A percentile compares a stretch with the other conserved stretches of the same genome.
These are phyloP conservation scores for Candida boleticola DNA, from an alignment of 805 yeast genomes.

Conservation along the genomic window DNA sequence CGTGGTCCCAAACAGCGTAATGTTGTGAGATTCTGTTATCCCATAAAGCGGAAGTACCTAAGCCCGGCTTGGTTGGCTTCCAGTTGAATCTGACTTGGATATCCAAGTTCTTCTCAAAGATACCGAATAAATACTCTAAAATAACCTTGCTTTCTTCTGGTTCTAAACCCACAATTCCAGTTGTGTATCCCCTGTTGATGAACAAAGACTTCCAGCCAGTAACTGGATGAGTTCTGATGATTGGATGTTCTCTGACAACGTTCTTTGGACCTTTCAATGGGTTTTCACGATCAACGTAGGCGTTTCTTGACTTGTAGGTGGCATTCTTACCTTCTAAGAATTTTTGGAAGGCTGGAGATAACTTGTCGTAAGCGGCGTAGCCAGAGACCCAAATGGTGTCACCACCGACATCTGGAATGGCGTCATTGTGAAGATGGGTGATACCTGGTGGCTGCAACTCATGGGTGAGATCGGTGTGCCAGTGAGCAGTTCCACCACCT, in stretches of 20 bases:
- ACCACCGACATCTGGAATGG: slow-evolving; percentile 50
- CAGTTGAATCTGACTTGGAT: slow-evolving; percentile 51
- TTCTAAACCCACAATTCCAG: slow-evolving; percentile 22
- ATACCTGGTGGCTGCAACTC: slow-evolving; percentile 57
- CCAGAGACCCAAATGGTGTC: slow-evolving; percentile 56
- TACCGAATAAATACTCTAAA: slow-evolving; percentile 39
- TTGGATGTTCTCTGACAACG: slow-evolving; percentile 24
- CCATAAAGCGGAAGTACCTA: slow-evolving; percentile 54
- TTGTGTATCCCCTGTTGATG: slow-evolving; percentile 18
- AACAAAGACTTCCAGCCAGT: slow-evolving; percentile 28
- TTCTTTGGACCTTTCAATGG: slow-evolving; percentile 17
- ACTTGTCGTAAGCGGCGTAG: slow-evolving; percentile 51
- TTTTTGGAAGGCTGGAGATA: slow-evolving; percentile 41
- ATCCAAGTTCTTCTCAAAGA: slow-evolving; percentile 47
- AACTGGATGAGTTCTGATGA: slow-evolving; percentile 29
- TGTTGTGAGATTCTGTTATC: slow-evolving; percentile 49
- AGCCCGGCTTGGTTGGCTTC: slow-evolving; percentile 40
- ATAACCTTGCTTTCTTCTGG: slow-evolving; percentile 39
- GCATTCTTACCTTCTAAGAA: slow-evolving; percentile 30
- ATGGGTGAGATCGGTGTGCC: slow-evolving; percentile 58
- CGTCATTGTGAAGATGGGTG: slow-evolving; percentile 52
- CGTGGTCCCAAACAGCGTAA: slow-evolving; percentile 40
- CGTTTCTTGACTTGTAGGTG: slow-evolving; percentile 21
- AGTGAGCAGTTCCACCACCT: slow-evolving; percentile 14
- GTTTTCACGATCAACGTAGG: slow-evolving; percentile 19